A percentile compares a stretch with the other conserved stretches of the same genome.
Conservation (phyloP, 2,329 filamentous ascomycete species). For the Colletotrichum phormii region DNA sequence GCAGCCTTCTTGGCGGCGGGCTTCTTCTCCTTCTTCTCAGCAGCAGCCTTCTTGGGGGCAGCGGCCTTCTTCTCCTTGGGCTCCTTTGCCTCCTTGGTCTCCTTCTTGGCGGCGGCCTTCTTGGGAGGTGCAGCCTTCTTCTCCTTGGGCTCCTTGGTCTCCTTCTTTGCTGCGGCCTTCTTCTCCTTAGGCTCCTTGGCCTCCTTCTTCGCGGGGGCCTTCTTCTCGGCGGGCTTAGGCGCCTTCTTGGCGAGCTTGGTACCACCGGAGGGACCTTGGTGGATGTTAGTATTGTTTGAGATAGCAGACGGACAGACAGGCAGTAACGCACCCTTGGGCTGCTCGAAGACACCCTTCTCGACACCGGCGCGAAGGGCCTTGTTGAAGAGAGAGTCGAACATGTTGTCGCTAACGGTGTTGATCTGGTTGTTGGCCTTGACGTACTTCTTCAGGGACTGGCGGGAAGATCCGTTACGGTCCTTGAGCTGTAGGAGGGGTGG, state of each 20-base stretch:
- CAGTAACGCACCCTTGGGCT: slow-evolving; percentile 82
- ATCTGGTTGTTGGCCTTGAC: slow-evolving; percentile 56
- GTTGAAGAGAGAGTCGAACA: slow-evolving; percentile 84
- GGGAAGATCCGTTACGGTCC: slow-evolving; percentile 72
- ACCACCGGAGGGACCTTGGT: slow-evolving; percentile 81
- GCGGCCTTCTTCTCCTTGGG: slow-evolving; percentile 39
- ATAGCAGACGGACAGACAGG: neutral
- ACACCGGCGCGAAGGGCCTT: slow-evolving; percentile 84
- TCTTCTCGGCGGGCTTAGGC: slow-evolving; percentile 79
- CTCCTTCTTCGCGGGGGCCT: slow-evolving; percentile 46
- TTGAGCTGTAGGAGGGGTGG: slow-evolving; percentile 61
- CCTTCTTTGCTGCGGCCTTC: slow-evolving; percentile 47
- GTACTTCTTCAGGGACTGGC: slow-evolving; percentile 71
- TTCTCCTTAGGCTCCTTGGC: slow-evolving; percentile 48
- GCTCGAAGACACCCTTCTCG: slow-evolving; percentile 86
- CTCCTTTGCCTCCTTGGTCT: slow-evolving; percentile 52
- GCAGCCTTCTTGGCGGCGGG: slow-evolving; percentile 57
- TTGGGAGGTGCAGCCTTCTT: slow-evolving; percentile 64
- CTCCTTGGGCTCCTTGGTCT: slow-evolving; percentile 48
- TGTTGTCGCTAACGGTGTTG: slow-evolving; percentile 55
- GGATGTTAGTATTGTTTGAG: slow-evolving; percentile 36
- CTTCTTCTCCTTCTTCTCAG: slow-evolving; percentile 53
- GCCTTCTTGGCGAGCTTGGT: slow-evolving; percentile 93
- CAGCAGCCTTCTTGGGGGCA: slow-evolving; percentile 47
- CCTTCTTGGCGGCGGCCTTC: slow-evolving; percentile 51